Evolutionary conservation across 2,329 filamentous ascomycete genomes (phyloP), one percentile per base, ranked within the genome.

Genomic region (Penicillium decumbens): DNA sequence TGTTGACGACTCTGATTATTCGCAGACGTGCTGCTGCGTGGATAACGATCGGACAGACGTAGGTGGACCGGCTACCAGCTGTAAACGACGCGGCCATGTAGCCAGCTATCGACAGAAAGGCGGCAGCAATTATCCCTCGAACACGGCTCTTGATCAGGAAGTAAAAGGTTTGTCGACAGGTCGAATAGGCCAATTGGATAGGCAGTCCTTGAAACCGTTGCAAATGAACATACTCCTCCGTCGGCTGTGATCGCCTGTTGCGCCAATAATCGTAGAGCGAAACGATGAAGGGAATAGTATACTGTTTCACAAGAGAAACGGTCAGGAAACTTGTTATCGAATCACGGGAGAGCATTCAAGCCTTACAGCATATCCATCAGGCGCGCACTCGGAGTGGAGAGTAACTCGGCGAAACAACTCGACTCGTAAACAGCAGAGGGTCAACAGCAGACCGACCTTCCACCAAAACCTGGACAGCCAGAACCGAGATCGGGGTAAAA

Each of bases 31-130:
- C 54, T 27, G 61, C 59, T 32, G 70, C 65, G 15, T 63, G 55
- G 27, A 69, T 65, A 1, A 65, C 58, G 9, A 70, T 61, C 1
- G 76, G 71, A 56, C 78, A 80, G 20, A 80, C 76, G 49, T 76
- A 76, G 3, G 75, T 77, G 13, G 76, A 77, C 35, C 63, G 58
- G 13, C 66, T 70, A 39, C 65, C 69, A 33, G 60, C 51, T 6
- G 67, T 61, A 13, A 74, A 63, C 1, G 63, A 62, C 12, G 68
- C 57, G 5, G 67, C 65, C 28, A 72, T 46, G 35, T 72, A 60
- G 5, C 72, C 71, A 6, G 72, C 71, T 6, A 71, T 38, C 27
- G 67, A 64, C 4, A 77, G 53, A 6, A 75, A 51, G 4, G 63
- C 51, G 1, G 72, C 65, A 0, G 72, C 62, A 18, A 72, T 57